phyloP scores from a whole-genome alignment of 164 flowering plant species.

The Vitis rotundifolia region DNA sequence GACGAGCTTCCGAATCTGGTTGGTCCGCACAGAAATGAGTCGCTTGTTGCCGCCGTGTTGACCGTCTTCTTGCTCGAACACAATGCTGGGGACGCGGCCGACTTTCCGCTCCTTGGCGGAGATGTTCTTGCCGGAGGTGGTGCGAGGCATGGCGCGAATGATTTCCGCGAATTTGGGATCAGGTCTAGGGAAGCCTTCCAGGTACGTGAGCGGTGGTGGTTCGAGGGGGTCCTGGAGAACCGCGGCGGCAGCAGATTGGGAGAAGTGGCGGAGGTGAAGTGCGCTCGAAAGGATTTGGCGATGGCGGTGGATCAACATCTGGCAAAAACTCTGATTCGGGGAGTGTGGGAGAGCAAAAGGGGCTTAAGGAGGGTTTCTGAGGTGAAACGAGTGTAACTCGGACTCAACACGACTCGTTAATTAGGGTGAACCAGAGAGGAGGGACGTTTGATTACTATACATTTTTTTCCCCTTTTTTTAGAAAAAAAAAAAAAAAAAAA shows the following conservation, averaged over 20 bases:
- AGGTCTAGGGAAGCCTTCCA: conserved; percentile 68
- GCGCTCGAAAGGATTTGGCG: too few relatives aligned
- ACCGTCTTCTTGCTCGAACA: conserved; percentile 91
- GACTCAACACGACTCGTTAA: too few relatives aligned
- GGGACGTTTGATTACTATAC: not conserved
- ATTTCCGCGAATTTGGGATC: conserved; percentile 77
- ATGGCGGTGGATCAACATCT: too few relatives aligned
- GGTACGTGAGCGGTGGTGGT: conserved; percentile 40
- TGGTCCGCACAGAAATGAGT: conserved; percentile 65
- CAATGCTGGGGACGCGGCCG: conserved; percentile 81
- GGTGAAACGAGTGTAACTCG: not conserved
- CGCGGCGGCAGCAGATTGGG: conserved; percentile 49
- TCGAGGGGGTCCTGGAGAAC: conserved; percentile 15
- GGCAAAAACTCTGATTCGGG: too few relatives aligned
- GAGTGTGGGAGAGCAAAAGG: not conserved
- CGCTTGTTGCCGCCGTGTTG: conserved; percentile 94
- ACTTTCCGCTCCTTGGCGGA: conserved; percentile 67
- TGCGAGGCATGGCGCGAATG: conserved; percentile 65
- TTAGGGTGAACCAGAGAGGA: not conserved
- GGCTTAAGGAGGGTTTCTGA: not conserved
- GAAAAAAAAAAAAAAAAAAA: rapidly evolving
- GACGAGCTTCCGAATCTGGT: conserved; percentile 84
- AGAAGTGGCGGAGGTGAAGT: conserved; percentile 34
- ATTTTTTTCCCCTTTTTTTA: too few relatives aligned
- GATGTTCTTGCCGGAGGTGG: conserved; percentile 52